Conservation (phyloP, 768 basidiomycete species). For the Flagelloscypha sp. region DNA sequence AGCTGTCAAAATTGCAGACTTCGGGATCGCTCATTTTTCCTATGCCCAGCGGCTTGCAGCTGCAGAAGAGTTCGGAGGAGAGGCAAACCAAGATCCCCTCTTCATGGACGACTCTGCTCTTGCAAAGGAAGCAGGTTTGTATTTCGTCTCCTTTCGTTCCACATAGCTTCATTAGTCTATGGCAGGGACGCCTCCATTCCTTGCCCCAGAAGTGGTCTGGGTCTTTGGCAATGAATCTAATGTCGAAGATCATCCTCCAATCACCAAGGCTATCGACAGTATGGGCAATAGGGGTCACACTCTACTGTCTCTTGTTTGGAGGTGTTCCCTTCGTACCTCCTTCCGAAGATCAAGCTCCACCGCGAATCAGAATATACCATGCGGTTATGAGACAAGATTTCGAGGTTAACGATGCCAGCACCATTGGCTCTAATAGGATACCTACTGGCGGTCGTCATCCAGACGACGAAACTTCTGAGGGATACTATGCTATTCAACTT, state of each 20-base stretch:
- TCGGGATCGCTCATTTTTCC: slow-evolving; percentile 95
- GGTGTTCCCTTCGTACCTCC: slow-evolving; percentile 64
- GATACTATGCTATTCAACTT: slow-evolving; percentile 57
- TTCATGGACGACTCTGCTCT: slow-evolving; percentile 81
- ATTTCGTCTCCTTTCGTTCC: too few relatives aligned
- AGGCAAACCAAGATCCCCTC: slow-evolving; percentile 42
- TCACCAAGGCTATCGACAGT: slow-evolving; percentile 94
- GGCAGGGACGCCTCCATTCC: slow-evolving; percentile 95
- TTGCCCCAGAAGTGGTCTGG: slow-evolving; percentile 86
- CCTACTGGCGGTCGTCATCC: slow-evolving; percentile 57
- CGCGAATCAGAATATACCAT: slow-evolving; percentile 63
- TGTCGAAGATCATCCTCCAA: slow-evolving; percentile 36
- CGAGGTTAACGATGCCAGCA: slow-evolving; percentile 59
- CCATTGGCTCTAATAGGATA: slow-evolving; percentile 66
- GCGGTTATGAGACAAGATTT: too few relatives aligned
- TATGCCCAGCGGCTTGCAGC: slow-evolving; percentile 76
- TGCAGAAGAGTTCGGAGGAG: slow-evolving; percentile 36
- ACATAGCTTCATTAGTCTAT: too few relatives aligned
- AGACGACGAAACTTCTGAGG: slow-evolving; percentile 36
- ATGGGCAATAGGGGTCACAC: slow-evolving; percentile 95
- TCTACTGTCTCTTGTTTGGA: slow-evolving; percentile 92
- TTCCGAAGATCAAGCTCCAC: slow-evolving; percentile 17
- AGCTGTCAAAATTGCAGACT: slow-evolving; percentile 95
- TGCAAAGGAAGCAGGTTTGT: slow-evolving; percentile 81
- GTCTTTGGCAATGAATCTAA: slow-evolving; percentile 21